phyloP scores from a whole-genome alignment of 257 asterid species.

The Rubia yunnanensis region DNA sequence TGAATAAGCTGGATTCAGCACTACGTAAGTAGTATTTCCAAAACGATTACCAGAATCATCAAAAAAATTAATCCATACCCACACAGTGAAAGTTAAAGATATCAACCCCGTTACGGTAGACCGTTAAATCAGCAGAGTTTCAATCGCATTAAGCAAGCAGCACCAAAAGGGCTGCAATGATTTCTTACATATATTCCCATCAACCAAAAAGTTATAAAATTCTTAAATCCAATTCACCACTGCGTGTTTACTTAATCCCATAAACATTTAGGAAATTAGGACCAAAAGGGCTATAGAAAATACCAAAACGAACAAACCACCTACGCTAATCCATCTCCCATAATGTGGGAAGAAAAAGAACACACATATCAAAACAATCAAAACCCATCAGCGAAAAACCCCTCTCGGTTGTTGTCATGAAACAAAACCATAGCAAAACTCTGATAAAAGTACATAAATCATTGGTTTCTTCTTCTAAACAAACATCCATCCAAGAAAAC shows the following conservation, averaged over 20 bases:
- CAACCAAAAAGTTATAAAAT: too few relatives aligned
- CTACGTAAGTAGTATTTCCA: not conserved
- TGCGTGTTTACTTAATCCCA: too few relatives aligned
- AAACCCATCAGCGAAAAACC: not conserved
- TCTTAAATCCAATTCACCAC: too few relatives aligned
- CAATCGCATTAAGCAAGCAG: too few relatives aligned
- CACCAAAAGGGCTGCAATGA: too few relatives aligned
- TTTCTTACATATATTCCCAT: too few relatives aligned
- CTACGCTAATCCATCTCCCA: not conserved
- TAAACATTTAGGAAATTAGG: not conserved
- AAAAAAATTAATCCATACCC: not conserved
- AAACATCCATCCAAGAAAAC: not conserved
- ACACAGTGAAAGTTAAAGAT: not conserved
- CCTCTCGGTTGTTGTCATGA: not conserved
- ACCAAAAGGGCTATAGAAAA: not conserved
- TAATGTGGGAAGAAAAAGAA: constrained; percentile 10
- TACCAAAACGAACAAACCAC: not conserved
- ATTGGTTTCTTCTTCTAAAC: not conserved
- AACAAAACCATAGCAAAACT: not conserved
- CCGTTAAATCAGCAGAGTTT: not conserved
- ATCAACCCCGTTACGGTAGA: not conserved
- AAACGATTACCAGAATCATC: not conserved
- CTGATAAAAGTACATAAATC: not conserved
- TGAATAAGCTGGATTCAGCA: too few relatives aligned
- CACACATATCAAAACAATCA: not conserved